Conservation (phyloP, 495 filamentous ascomycete species). For the Chlorociboria aeruginascens region DNA sequence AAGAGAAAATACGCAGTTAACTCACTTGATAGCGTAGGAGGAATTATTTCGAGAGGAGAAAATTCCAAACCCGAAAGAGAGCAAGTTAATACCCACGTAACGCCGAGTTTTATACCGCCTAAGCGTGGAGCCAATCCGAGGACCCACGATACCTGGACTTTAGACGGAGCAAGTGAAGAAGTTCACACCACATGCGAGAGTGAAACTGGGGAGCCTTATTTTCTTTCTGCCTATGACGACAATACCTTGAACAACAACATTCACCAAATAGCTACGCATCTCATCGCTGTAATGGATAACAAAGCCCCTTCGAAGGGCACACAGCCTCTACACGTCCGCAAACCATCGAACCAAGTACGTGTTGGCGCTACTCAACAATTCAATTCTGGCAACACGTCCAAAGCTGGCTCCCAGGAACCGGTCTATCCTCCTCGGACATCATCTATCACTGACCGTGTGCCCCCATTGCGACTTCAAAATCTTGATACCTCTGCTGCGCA, state of each 20-base stretch:
- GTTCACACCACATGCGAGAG: too few species aligned
- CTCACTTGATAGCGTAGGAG: too few species aligned
- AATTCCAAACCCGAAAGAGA: too few species aligned
- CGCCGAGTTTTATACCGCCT: too few species aligned
- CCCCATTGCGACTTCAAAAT: background rate
- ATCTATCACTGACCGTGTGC: background rate
- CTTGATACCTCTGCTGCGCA: background rate
- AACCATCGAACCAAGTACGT: constrained; percentile 8
- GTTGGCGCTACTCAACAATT: background rate
- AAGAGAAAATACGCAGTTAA: too few species aligned
- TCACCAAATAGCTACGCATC: too few species aligned
- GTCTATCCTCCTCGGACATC: constrained; percentile 11
- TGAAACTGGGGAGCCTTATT: too few species aligned
- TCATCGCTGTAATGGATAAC: constrained; percentile 1
- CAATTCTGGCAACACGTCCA: background rate
- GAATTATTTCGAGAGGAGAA: too few species aligned
- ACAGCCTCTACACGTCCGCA: constrained; percentile 10
- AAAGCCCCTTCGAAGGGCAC: background rate
- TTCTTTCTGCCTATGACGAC: too few species aligned
- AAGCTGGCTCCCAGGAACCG: background rate
- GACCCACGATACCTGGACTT: background rate
- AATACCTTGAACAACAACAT: too few species aligned
- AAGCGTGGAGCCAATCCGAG: too few species aligned
- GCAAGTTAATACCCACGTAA: too few species aligned
- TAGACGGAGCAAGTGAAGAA: background rate